A percentile compares a stretch with the other conserved stretches of the same genome.
Conservation (phyloP, 2,329 filamentous ascomycete species). For the Colletotrichum trifolii region DNA sequence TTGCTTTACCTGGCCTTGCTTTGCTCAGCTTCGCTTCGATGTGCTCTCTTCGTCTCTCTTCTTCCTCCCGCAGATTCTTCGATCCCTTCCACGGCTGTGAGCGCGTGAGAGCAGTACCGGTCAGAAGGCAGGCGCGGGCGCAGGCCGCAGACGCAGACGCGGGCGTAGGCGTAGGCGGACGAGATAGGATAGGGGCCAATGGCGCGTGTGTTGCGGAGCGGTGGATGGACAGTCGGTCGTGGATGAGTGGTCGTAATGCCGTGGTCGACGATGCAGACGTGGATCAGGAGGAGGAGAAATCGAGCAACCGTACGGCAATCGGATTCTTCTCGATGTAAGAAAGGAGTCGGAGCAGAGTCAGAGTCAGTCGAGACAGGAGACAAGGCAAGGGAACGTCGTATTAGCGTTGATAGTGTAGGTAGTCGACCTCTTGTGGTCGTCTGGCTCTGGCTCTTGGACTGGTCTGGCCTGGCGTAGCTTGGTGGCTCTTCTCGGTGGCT, state of each 20-base stretch:
- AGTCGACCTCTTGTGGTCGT: neutral
- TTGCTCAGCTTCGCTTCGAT: too few species aligned
- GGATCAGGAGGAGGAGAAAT: slow-evolving; percentile 25
- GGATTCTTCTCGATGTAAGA: slow-evolving; percentile 22
- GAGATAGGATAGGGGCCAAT: slow-evolving; percentile 15
- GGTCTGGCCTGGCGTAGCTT: slow-evolving; percentile 1
- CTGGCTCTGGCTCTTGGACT: slow-evolving; percentile 10
- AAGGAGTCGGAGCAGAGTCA: neutral
- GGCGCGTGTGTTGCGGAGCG: slow-evolving; percentile 19
- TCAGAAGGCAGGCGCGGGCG: too few species aligned
- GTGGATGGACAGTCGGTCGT: slow-evolving; percentile 19
- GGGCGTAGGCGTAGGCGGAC: neutral
- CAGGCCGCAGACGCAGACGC: too few species aligned
- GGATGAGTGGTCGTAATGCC: neutral
- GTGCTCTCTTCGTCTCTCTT: too few species aligned
- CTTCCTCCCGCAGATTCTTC: too few species aligned
- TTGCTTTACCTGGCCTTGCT: neutral
- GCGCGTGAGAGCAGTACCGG: too few species aligned
- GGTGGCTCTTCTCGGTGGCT: too few species aligned
- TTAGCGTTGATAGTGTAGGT: slow-evolving; percentile 3
- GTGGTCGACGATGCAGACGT: neutral
- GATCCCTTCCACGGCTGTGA: too few species aligned
- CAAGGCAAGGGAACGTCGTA: slow-evolving; percentile 23
- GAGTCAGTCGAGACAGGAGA: neutral
- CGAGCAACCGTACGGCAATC: slow-evolving; percentile 33